Base-by-base conservation (phyloP, 225 moss, liverwort and hornwort genomes). In the Bryoerythrophyllum caledonicum region DNA sequence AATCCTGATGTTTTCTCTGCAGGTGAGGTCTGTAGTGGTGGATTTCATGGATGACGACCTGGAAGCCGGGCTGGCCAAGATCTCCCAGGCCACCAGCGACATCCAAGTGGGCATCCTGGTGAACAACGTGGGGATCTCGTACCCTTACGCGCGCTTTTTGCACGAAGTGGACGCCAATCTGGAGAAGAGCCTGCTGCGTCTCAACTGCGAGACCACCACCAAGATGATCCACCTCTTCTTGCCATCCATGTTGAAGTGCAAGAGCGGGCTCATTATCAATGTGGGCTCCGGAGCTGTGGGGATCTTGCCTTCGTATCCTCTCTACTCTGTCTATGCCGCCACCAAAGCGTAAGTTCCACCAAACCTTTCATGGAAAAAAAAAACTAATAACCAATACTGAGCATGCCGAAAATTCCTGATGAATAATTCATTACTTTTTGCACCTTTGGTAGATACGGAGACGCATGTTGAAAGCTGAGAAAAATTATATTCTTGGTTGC, bases 41-140 rank as follows among this genome's bases (percentile, higher is more conserved):
- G 71, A 71, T 44, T 71, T 71, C 58, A 71, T 71, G 71, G 71
- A 71, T n/a, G 71, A 59, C 20, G 59, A 71, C 71, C 5, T 71
- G 71, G 71, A 71, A 28, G 71, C 27, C 7, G 71, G 71, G 0
- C 71, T 71, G 11, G 43, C 43, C 6, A 71, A 59, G 27, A 71
- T 71, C n/a, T 71, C 59, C 4, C n/a, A 71, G 43, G 59, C 28
- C 19, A 71, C 71, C 0, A 44, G 28, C 43, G 71, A 71, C 43
- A 59, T 71, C n/a, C 27, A 71, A 43, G 59, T 71, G 20, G 71
- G 71, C 43, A 71, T 71, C 17, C n/a, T 71, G 59, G 71, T 71
- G 7, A 71, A 71, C 17, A 71, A 71, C 20, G 71, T 71, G 3
- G 71, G 71, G 7, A 41, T 71, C 20, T 71, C 71, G 6, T 71